Evolutionary conservation across 495 filamentous ascomycete genomes (phyloP), one percentile per base, ranked within the genome.

Genomic region (Diplogelasinospora grovesii): DNA sequence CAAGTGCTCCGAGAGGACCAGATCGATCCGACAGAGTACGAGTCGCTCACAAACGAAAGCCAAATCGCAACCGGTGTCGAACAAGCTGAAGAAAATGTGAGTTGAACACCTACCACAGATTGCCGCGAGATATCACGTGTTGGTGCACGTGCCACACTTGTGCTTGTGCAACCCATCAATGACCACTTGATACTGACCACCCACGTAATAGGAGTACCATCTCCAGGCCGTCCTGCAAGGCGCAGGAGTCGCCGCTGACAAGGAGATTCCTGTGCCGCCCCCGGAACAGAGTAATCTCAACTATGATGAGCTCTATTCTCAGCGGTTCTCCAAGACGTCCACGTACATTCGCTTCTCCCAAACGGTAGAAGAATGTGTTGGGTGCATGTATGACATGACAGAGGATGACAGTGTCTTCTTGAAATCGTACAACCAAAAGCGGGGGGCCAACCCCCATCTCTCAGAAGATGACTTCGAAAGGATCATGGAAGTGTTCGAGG

Each of bases 281-380:
- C 74, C 77, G 10, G 77, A 90, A 53, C 81, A 89, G 60, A 86
- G 82, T 55, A 74, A 72, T 38, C 73, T 86, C 49, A 73, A 81
- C 59, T 98, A 95, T 83, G 86, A 89, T 53, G 71, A 82, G 46
- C 76, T 95, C 37, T 97, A 97, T 59, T 78, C 85, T 22, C 77
- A 74, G 35, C 63, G 68, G 30, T 94, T 89, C 65, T 74, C 77
- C 55, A 81, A 92, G 55, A 87, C 93, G 22, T 78, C 83, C 46
- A 89, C 88, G 37, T 97, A 96, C 65, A 95, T 97, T 55, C 86
- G 92, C 58, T 98, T 94, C 69, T 95, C 90, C 42, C 88, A 90
- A 43, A 98, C 92, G 3, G 93, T 98, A 34, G 92, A 98, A 66
- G 92, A 98, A 59, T 90, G 82, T 52, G 78, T 81, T 50, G 70